Evolutionary conservation across 2,329 filamentous ascomycete species (phyloP).

Genomic region (Fusarium napiforme): DNA sequence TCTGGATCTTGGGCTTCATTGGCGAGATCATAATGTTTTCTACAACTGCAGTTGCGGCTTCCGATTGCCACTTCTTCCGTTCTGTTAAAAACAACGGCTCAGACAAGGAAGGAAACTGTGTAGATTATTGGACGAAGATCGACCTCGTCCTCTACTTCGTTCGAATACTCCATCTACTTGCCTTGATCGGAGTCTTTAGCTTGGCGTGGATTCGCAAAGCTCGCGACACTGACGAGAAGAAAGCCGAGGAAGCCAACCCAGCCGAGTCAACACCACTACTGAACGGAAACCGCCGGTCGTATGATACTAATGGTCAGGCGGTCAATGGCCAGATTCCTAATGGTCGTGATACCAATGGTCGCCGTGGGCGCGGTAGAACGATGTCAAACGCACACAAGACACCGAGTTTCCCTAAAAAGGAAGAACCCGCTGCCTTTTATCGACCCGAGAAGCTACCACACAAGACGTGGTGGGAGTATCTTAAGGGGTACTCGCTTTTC

Average conservation of each 20-base stretch:
- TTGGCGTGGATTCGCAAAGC: slow-evolving; percentile 56
- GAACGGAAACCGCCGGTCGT: slow-evolving; percentile 52
- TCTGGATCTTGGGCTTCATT: slow-evolving; percentile 79
- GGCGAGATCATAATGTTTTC: slow-evolving; percentile 79
- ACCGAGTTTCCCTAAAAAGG: slow-evolving; percentile 53
- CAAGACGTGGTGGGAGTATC: slow-evolving; percentile 95
- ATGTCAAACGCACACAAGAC: slow-evolving; percentile 54
- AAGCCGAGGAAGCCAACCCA: slow-evolving; percentile 53
- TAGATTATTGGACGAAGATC: slow-evolving; percentile 57
- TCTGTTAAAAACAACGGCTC: slow-evolving; percentile 45
- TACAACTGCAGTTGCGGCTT: slow-evolving; percentile 75
- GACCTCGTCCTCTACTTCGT: slow-evolving; percentile 75
- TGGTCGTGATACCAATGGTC: slow-evolving; percentile 41
- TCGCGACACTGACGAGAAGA: slow-evolving; percentile 51
- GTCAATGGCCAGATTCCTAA: slow-evolving; percentile 38
- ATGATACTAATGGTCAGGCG: slow-evolving; percentile 49
- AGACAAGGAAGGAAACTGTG: slow-evolving; percentile 45
- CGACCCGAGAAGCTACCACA: slow-evolving; percentile 86
- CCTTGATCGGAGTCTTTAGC: slow-evolving; percentile 63
- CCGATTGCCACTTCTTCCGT: slow-evolving; percentile 70
- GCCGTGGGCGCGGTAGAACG: slow-evolving; percentile 50
- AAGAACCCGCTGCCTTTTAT: slow-evolving; percentile 83
- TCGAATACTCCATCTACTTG: slow-evolving; percentile 74
- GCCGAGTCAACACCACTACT: slow-evolving; percentile 75
- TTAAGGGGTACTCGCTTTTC: slow-evolving; percentile 91